These are phyloP conservation scores for Passiflora organensis DNA, from an alignment of 345 rosid species.

Conservation along the genomic window DNA sequence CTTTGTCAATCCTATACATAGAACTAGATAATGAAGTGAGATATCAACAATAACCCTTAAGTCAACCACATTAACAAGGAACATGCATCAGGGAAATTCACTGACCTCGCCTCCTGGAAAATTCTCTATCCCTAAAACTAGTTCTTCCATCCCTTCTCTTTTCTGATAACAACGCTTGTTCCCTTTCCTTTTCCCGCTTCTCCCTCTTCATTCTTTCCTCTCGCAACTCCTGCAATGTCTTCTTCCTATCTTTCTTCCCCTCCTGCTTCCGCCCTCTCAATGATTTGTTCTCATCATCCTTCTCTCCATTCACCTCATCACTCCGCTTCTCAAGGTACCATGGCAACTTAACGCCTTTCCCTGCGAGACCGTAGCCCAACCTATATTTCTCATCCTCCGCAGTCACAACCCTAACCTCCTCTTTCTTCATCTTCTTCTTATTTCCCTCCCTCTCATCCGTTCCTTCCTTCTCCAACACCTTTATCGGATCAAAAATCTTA, in stretches of 20 bases:
- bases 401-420: constrained; percentile 53
- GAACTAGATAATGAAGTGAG: too few relatives aligned
- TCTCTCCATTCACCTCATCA: constrained; percentile 25
- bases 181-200: constrained; percentile 68
- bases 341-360: constrained; percentile 87
- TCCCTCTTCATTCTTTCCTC: constrained; percentile 80
- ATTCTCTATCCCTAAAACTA: constrained; percentile 26
- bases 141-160: constrained; percentile 38
- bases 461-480: constrained; percentile 26
- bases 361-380: constrained; percentile 83
- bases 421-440: constrained; percentile 67
- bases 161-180: constrained; percentile 42
- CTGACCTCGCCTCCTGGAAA: constrained; percentile 50
- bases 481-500: constrained; percentile 71
- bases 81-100: too few relatives aligned
- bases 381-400: constrained; percentile 87
- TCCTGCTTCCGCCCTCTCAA: constrained; percentile 23
- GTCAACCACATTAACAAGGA: too few relatives aligned
- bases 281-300: constrained; percentile 22
- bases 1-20: too few relatives aligned
- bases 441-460: constrained; percentile 37
- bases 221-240: constrained; percentile 64
- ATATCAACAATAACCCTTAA: too few relatives aligned
- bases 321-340: constrained; percentile 76
- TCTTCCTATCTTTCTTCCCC: constrained; percentile 51